Conservation (phyloP, 306 rosid genomes). For the Alnus rubra region DNA sequence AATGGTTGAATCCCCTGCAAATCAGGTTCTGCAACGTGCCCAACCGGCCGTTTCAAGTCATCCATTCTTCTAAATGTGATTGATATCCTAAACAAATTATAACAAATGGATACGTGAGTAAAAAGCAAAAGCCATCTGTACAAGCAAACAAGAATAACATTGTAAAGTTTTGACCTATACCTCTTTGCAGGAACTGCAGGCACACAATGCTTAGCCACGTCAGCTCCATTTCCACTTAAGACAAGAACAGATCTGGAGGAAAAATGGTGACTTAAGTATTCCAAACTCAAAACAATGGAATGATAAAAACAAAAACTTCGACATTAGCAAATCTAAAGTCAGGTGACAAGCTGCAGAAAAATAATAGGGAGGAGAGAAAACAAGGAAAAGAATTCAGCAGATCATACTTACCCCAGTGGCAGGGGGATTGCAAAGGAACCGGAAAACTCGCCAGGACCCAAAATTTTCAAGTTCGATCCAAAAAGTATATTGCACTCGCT, state of each 20-base stretch:
- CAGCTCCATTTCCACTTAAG: constrained; percentile 88
- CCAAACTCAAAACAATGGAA: constrained; percentile 12
- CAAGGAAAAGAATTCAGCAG: constrained; percentile 17
- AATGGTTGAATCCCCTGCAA: constrained; percentile 77
- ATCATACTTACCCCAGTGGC: constrained; percentile 75
- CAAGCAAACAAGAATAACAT: constrained; percentile 5
- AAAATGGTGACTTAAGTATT: constrained; percentile 26
- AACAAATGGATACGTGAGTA: constrained; percentile 16
- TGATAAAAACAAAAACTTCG: constrained; percentile 2
- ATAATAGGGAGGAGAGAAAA: constrained; percentile 14
- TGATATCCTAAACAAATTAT: constrained; percentile 61
- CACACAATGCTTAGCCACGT: constrained; percentile 91
- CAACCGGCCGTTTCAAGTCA: constrained; percentile 56
- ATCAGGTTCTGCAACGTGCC: constrained; percentile 67
- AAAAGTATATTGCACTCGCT: constrained; percentile 85
- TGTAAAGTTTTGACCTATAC: constrained; percentile 39
- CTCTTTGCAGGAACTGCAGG: constrained; percentile 85
- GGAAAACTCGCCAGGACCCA: constrained; percentile 74
- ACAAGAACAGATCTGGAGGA: constrained; percentile 88
- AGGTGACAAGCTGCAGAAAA: constrained; percentile 14
- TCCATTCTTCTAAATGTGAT: constrained; percentile 96
- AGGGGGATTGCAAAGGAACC: constrained; percentile 63
- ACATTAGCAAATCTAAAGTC: constrained; percentile 6
- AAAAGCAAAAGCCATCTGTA: constrained; percentile 9
- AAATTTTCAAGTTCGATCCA: constrained; percentile 63